Evolutionary conservation across 208 protist species (phyloP), one percentile per base, ranked within the genome.

Genomic region (Leishmania martiniquensis): DNA sequence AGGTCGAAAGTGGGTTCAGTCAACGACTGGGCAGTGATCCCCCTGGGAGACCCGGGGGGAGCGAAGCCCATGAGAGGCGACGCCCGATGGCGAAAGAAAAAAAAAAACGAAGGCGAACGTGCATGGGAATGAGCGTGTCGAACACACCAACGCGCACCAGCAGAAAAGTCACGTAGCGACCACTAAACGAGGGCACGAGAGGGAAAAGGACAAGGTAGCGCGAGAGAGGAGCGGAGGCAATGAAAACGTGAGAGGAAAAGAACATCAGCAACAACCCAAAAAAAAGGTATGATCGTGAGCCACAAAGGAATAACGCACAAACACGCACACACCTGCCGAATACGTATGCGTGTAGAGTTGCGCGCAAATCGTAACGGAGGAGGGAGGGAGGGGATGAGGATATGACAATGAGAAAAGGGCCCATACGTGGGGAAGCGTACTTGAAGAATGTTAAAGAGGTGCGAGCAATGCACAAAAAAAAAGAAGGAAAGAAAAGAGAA

Each of bases 391-490:
- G 20, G 37, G 17, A 39, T 49, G 65, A 51, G 12, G 42, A 69
- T 69, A 69, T 69, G 51, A 69, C 65, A n/a, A n/a, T 67, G 62
- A 67, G 7, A 44, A 44, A 67, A 39, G 62, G 34, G 62, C 32
- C 62, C 62, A n/a, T 29, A 29, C 29, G n/a, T 67, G 29, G 37
- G 44, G 37, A 37, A 67, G 62, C 62, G 37, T 37, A 67, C 62
- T 67, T 67, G 15, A 37, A 39, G 62, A 67, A n/a, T 20, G 62
- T 67, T 67, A 67, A 67, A 17, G 25, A 60, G 22, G 29, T 60
- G 22, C 15, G 25, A 29, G n/a, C n/a, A n/a, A n/a, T n/a, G n/a
- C n/a, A n/a, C n/a, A 60, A 60, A 60, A 34, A 52, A 60, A 60
- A 60, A 34, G 25, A 39, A n/a, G n/a, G n/a, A n/a, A n/a, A 45